A percentile compares a stretch with the other conserved stretches of the same genome.
phyloP scores from a whole-genome alignment of 2,329 filamentous ascomycete genomes.

The Ophiostoma ips region DNA sequence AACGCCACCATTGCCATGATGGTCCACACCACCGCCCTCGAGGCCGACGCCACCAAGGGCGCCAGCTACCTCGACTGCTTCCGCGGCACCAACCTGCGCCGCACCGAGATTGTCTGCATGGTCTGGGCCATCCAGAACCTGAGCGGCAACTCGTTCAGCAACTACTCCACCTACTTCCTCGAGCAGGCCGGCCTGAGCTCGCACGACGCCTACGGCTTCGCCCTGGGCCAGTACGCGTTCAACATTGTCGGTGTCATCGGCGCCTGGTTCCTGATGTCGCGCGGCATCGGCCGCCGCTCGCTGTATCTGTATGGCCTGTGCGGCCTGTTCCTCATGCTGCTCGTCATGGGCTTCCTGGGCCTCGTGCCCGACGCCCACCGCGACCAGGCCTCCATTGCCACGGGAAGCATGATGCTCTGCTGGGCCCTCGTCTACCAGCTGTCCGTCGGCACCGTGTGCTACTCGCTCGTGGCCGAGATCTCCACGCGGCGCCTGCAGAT shows the following conservation, averaged over 20 bases:
- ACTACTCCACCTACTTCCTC: constrained; percentile 51
- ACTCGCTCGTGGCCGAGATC: constrained; percentile 75
- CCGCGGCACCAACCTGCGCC: constrained; percentile 59
- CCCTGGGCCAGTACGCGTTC: constrained; percentile 52
- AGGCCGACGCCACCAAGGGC: constrained; percentile 54
- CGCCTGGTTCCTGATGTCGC: constrained; percentile 66
- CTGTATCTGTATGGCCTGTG: constrained; percentile 66
- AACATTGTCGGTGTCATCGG: constrained; percentile 73
- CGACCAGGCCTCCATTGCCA: constrained; percentile 53
- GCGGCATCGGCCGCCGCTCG: constrained; percentile 59
- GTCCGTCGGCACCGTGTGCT: constrained; percentile 78
- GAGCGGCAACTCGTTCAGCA: constrained; percentile 49
- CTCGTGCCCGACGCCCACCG: constrained; percentile 50
- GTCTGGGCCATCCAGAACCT: constrained; percentile 51
- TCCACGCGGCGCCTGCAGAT: constrained; percentile 73
- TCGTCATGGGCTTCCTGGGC: constrained; percentile 74
- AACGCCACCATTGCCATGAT: constrained; percentile 87
- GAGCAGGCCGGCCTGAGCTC: constrained; percentile 42
- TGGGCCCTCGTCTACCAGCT: constrained; percentile 79
- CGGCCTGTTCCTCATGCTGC: constrained; percentile 59
- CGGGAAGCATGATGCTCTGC: constrained; percentile 70
- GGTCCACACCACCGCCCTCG: constrained; percentile 73
- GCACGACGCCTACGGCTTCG: constrained; percentile 41
- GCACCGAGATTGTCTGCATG: constrained; percentile 58
- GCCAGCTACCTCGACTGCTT: constrained; percentile 74